Base-by-base conservation (phyloP, 169 alveolate species). In the Eimeria zaria region DNA sequence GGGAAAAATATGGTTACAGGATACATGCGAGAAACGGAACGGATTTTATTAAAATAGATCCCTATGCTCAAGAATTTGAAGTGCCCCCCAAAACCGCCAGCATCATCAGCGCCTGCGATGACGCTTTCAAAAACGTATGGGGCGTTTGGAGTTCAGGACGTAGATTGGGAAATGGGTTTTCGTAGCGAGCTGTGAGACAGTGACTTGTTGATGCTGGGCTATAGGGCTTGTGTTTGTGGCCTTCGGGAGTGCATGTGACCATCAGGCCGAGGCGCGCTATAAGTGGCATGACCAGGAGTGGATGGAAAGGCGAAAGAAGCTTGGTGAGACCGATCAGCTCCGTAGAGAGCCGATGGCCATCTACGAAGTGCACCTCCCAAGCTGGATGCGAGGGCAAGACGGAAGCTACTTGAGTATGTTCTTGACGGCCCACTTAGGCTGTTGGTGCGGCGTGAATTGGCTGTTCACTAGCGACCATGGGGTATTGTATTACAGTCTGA, bases 11-110 rank as follows among this genome's bases (percentile, higher is more conserved):
- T 51, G 97, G 97, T 30, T 97, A 97, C 85, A 95, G 97, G 46
- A 97, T 97, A 33, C 97, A 94, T 62, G 89, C 98, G 14, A 69
- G 89, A 9, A 89, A 91, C 48, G 97, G 97, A 44, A 62, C 85
- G 39, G 97, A 92, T n/a, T 88, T 97, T 89, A 91, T 97, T 30
- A 97, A 97, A 89, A 97, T 97, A 53, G 98, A 97, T 84, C 98
- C 98, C n/a, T 97, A 97, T 78, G 97, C 98, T 11, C 98, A 97
- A 46, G 98, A 97, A 85, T 97, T 90, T 90, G 98, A 97, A 53
- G 89, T 89, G 73, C 98, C 98, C 4, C 98, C 98, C 6, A 85
- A 89, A 36, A 96, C 97, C 55, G 98, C 98, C 64, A 95, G 97
- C 74, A 97, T 97, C 73, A 97, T 97, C 85, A 96, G 97, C 84